phyloP scores from a whole-genome alignment of 768 basidiomycete genomes.

The Leccinellum albellum region DNA sequence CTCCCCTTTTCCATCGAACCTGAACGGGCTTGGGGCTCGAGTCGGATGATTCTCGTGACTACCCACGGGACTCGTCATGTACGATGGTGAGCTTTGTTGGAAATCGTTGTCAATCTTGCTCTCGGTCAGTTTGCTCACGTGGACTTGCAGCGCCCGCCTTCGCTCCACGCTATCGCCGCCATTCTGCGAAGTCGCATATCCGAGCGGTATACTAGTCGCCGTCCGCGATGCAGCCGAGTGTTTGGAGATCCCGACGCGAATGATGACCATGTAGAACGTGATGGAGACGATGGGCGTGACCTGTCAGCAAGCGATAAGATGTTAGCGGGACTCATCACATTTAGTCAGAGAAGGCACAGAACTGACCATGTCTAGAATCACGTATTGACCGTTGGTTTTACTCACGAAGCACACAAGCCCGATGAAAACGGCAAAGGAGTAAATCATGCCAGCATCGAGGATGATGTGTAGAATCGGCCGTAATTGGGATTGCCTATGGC shows the following conservation, averaged over 20 bases:
- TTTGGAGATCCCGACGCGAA: constrained; percentile 5
- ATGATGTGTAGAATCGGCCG: background rate
- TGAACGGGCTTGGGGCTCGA: background rate
- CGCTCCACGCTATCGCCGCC: background rate
- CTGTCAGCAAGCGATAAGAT: background rate
- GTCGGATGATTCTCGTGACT: background rate
- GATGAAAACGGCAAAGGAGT: background rate
- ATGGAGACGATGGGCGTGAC: constrained; percentile 12
- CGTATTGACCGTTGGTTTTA: constrained; percentile 2
- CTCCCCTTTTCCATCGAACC: background rate
- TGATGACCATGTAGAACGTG: constrained; percentile 18
- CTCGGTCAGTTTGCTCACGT: background rate
- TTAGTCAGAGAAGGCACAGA: background rate
- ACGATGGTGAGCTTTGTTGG: background rate
- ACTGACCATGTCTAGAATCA: constrained; percentile 7
- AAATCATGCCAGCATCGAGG: constrained; percentile 6
- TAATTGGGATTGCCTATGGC: background rate
- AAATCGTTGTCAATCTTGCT: background rate
- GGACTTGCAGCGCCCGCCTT: background rate
- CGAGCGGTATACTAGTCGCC: background rate
- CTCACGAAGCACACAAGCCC: background rate
- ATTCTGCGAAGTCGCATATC: too few relatives aligned
- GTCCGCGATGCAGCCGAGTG: background rate
- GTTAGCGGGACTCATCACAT: background rate
- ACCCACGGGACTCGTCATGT: background rate